phyloP scores from a whole-genome alignment of 2,329 filamentous ascomycete species.

The Pseudonectria foliicola region DNA sequence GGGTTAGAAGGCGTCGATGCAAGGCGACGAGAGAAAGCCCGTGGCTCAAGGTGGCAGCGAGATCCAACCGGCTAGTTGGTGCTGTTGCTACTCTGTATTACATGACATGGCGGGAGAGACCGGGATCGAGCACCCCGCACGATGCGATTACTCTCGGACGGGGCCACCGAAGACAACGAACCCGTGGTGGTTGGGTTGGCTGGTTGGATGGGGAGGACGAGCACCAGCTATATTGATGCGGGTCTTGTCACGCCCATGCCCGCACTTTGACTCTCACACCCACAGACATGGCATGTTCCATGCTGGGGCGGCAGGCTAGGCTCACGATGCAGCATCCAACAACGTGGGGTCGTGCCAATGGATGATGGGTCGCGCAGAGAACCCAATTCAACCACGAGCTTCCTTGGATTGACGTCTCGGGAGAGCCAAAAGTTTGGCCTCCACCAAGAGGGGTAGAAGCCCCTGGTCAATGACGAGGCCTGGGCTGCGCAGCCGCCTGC shows the following conservation, averaged over 20 bases:
- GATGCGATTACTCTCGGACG: constrained; percentile 15
- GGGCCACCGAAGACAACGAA: constrained; percentile 20
- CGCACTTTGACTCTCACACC: no score
- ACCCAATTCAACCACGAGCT: constrained; percentile 2
- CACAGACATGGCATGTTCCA: no score
- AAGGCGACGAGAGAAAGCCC: constrained; percentile 9
- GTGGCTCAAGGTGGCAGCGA: constrained; percentile 13
- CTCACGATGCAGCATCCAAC: constrained; percentile 18
- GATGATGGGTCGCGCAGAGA: constrained; percentile 17
- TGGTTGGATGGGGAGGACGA: neutral
- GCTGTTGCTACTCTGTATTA: constrained; percentile 15
- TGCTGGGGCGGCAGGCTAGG: constrained; percentile 1
- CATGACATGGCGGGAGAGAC: constrained; percentile 19
- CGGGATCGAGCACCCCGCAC: constrained; percentile 21
- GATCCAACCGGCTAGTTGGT: constrained; percentile 19
- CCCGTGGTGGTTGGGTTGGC: constrained; percentile 10
- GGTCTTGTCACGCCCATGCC: no score
- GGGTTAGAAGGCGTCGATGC: constrained; percentile 12
- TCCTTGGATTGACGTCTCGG: constrained; percentile 13
- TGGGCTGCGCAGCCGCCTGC: no score
- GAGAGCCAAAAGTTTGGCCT: constrained; percentile 12
- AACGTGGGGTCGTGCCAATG: constrained; percentile 24
- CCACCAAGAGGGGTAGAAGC: neutral
- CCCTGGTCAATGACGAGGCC: no score
- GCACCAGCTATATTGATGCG: no score